Base-by-base conservation (phyloP, 2,329 filamentous ascomycete genomes). In the Trichoderma endophyticum region DNA sequence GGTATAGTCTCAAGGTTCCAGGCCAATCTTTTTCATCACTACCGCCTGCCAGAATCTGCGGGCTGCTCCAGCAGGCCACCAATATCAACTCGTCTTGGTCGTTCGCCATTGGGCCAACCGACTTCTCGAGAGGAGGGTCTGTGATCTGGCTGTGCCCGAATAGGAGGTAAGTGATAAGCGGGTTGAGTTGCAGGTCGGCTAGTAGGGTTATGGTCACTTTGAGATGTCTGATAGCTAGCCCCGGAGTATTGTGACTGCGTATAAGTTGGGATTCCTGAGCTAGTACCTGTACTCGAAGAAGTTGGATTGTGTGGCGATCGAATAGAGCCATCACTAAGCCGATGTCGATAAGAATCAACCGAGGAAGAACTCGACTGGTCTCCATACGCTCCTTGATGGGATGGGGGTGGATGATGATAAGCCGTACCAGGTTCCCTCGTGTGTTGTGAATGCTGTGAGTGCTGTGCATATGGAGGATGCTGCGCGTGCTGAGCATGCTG, bases 51-150 rank as follows among this genome's bases (percentile, higher is more conserved):
- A 62, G 75, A 78, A 48, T 74, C 83, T 75, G 86, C 86, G 28
- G 86, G 85, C 79, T 84, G 88, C 75, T 89, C 89, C 76, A 92
- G 88, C 77, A 89, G 83, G 2, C 88, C 89, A 12, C 85, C 87
- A 73, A 91, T 91, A 75, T 89, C 88, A 63, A 91, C 86, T 18
- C 89, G 85, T 48, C 83, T 80, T 21, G 83, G 80, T 32, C 87
- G 84, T 70, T 88, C 87, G 71, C 87, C 86, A 57, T 85, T 83
- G 70, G 78, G 77, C 79, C 82, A 84, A 30, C 77, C 74, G 24
- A 75, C 73, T n/a, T 76, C 71, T 43, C 72, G 74, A 21, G 75
- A 28, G 7, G 71, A 71, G 6, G 57, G 66, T 26, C 72, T 65
- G 51, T 76, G 77, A 8, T 82, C 79, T 15, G 82, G 78, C 34